phyloP scores from a whole-genome alignment of 352 stramenopile genomes.

The Phytophthora kernoviae region DNA sequence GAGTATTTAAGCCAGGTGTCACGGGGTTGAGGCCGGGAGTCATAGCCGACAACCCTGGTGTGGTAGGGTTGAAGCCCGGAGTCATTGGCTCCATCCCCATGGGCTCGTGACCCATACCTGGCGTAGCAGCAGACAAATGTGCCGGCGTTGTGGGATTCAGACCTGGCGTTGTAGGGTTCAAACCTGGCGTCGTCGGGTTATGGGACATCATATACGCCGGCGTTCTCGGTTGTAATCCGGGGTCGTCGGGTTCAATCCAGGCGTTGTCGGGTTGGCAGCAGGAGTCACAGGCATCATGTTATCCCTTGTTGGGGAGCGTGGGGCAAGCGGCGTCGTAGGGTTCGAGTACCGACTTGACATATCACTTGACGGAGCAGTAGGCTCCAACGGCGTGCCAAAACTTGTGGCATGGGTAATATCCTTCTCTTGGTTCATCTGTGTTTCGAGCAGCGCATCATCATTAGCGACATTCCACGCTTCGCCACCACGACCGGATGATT shows the following conservation, averaged over 20 bases:
- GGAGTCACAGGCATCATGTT: slow-evolving; percentile 71
- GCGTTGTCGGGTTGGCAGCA: slow-evolving; percentile 73
- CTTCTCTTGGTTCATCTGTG: slow-evolving; percentile 90
- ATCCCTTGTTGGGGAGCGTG: slow-evolving; percentile 70
- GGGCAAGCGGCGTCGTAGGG: slow-evolving; percentile 54
- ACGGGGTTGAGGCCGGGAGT: slow-evolving; percentile 82
- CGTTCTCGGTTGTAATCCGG: slow-evolving; percentile 76
- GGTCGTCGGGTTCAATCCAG: slow-evolving; percentile 83
- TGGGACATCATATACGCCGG: slow-evolving; percentile 79
- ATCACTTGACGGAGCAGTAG: slow-evolving; percentile 69
- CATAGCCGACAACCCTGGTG: slow-evolving; percentile 77
- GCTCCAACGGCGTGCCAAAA: slow-evolving; percentile 84
- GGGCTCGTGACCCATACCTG: slow-evolving; percentile 69
- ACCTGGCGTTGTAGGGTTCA: slow-evolving; percentile 82
- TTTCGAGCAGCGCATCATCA: slow-evolving; percentile 85
- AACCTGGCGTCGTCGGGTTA: slow-evolving; percentile 77
- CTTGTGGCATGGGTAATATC: slow-evolving; percentile 89
- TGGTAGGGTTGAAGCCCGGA: slow-evolving; percentile 87
- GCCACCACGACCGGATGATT: slow-evolving; percentile 56
- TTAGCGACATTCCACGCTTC: slow-evolving; percentile 90
- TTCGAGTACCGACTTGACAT: slow-evolving; percentile 61
- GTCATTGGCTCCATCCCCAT: slow-evolving; percentile 89
- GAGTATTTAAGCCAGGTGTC: slow-evolving; percentile 81
- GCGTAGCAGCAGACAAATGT: slow-evolving; percentile 72
- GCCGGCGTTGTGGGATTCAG: slow-evolving; percentile 77